These are phyloP conservation scores for Wickerhamiella pararugosa DNA, from an alignment of 1,139 yeast genomes.

Conservation along the genomic window DNA sequence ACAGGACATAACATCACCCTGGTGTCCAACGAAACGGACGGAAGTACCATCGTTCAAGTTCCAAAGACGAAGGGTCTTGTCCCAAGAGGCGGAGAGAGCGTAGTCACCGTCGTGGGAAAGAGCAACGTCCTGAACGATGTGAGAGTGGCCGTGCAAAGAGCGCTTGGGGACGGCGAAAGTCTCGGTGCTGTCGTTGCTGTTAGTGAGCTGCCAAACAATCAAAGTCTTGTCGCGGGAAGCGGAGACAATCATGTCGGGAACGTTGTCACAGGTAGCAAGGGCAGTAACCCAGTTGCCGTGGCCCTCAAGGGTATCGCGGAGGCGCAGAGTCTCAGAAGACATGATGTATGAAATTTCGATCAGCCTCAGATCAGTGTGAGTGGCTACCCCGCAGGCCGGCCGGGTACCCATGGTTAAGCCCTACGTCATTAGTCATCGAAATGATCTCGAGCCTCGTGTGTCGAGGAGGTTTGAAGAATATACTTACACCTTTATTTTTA, in stretches of 20 bases:
- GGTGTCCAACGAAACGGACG: conserved; percentile 97
- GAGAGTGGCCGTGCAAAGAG: conserved; percentile 97
- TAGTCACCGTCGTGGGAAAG: conserved; percentile 97
- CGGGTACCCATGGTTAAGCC: conserved; percentile 9
- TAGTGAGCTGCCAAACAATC: conserved; percentile 97
- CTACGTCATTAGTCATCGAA: conserved; percentile 5
- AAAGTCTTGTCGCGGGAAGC: conserved; percentile 98
- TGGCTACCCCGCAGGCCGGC: conserved; percentile 10
- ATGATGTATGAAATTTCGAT: conserved; percentile 7
- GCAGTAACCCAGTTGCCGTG: conserved; percentile 94
- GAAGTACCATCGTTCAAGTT: conserved; percentile 90
- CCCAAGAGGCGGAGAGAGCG: conserved; percentile 99
- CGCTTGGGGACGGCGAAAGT: conserved; percentile 97
- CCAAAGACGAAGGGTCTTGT: conserved; percentile 98
- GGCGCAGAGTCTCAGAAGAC: conserved; percentile 76
- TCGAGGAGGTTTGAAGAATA: too few relatives aligned
- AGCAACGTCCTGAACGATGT: conserved; percentile 96
- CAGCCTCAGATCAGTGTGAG: conserved; percentile 1
- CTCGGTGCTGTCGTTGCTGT: conserved; percentile 68
- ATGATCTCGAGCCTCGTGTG: too few relatives aligned
- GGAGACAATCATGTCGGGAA: conserved; percentile 96
- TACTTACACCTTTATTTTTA: too few relatives aligned
- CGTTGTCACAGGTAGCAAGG: conserved; percentile 94
- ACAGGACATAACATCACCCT: conserved; percentile 92
- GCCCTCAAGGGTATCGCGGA: conserved; percentile 97